Base-by-base conservation (phyloP, 768 basidiomycete genomes). In the Amylocystis lapponica region DNA sequence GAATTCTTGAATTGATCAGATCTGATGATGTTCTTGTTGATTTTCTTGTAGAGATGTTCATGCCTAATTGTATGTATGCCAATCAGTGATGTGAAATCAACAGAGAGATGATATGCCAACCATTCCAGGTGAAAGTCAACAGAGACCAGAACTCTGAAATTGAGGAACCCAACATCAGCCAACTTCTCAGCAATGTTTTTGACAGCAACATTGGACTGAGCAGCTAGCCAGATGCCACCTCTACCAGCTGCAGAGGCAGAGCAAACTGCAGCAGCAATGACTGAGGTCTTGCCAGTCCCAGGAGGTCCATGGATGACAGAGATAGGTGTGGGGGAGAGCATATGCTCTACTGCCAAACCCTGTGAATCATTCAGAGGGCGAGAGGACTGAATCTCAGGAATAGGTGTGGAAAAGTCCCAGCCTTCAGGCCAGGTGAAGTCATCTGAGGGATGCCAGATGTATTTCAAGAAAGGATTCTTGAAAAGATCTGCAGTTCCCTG, bases 121-220 rank as follows among this genome's bases (percentile, higher is more conserved):
- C 87, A 88, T 46, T 69, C 71, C 57, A 59, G 61, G 50, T 78
- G 71, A 55, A 90, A 92, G 1, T 81, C 75, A 64, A 54, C 64
- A 1, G 88, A 83, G n/a, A 90, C 82, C 3, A 91, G 57, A 2
- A 92, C 67, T 47, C 67, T 79, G 74, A 79, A 92, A 8, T 74
- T 50, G 3, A 51, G 33, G 46, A 86, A 76, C 0, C 65, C 70
- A 55, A 74, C 66, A 7, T 70, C 61, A n/a, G 68, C 61, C 14
- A 92, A 65, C 65, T 88, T 87, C 55, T 86, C 83, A 40, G 86
- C 88, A 65, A 92, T 90, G 51, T 92, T 91, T 61, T 88, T 90
- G 17, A 91, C 89, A 36, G 86, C 89, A 37, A 91, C 78, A 67
- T 92, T 92, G 14, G 83, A 85, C 55, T 92, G 85, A 26, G 89